Conservation (phyloP, 2,329 filamentous ascomycete genomes). For the Calonectria multiphialidica region DNA sequence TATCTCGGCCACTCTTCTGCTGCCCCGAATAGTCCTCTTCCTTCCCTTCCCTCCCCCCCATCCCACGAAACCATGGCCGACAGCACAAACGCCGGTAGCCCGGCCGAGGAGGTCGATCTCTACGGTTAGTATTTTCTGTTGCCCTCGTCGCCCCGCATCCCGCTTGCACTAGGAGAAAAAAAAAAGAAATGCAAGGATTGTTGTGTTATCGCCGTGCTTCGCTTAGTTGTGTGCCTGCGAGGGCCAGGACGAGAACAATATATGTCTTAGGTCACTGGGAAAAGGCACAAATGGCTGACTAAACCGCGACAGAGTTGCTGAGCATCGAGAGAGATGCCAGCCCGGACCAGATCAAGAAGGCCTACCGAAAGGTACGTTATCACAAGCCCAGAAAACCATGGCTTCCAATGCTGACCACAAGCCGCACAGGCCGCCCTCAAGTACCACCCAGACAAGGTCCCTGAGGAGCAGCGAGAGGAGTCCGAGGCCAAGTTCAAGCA, state of each 20-base stretch:
- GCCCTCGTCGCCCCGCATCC: slow-evolving; percentile 12
- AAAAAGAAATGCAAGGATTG: not conserved
- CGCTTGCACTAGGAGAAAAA: not conserved
- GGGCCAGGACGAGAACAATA: too few species aligned
- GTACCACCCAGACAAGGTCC: slow-evolving; percentile 95
- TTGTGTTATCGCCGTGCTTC: not conserved
- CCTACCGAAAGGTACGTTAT: slow-evolving; percentile 87
- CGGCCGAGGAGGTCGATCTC: slow-evolving; percentile 66
- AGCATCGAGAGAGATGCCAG: slow-evolving; percentile 79
- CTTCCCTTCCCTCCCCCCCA: not conserved
- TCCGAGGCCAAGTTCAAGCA: slow-evolving; percentile 95
- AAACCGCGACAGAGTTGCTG: slow-evolving; percentile 74
- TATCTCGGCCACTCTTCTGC: not conserved
- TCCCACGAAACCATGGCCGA: slow-evolving; percentile 39
- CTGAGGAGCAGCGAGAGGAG: slow-evolving; percentile 84
- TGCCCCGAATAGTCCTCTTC: not conserved
- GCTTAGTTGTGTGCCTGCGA: not conserved
- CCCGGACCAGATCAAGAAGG: slow-evolving; percentile 90
- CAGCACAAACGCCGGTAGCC: slow-evolving; percentile 38
- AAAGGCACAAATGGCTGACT: slow-evolving; percentile 22
- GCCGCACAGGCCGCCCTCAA: slow-evolving; percentile 79
- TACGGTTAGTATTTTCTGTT: slow-evolving; percentile 62
- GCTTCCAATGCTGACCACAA: slow-evolving; percentile 20
- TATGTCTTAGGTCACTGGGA: not conserved
- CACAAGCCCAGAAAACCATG: not conserved